phyloP scores from a whole-genome alignment of 139 green algal species.

The Coelastrella sp. region DNA sequence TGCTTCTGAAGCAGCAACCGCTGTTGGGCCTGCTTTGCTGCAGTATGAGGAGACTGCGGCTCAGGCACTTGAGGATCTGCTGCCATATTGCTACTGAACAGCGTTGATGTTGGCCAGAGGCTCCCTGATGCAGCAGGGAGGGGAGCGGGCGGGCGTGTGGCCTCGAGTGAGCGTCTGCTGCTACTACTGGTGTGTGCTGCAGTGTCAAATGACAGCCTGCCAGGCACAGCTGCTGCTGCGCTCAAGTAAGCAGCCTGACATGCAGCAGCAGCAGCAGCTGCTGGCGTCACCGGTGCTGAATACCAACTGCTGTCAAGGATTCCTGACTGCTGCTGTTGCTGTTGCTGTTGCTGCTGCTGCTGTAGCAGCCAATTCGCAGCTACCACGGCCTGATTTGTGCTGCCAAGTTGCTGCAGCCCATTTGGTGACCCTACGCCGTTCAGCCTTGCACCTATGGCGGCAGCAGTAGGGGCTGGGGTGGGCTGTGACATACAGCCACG shows the following conservation, averaged over 20 bases:
- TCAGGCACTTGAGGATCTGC: constrained; percentile 15
- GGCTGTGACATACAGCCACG: too few species aligned
- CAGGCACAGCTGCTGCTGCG: background rate
- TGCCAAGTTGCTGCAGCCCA: background rate
- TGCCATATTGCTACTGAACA: background rate
- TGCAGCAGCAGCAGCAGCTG: too few species aligned
- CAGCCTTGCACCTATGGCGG: too few species aligned
- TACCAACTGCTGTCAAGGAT: too few species aligned
- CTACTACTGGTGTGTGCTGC: background rate
- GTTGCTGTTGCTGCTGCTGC: background rate
- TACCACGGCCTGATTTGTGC: too few species aligned
- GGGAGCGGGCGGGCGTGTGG: too few species aligned
- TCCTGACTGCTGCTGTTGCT: background rate
- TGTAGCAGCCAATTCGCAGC: too few species aligned
- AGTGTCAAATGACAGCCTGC: background rate
- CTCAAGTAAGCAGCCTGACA: background rate
- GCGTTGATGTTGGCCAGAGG: background rate
- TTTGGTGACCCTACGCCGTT: too few species aligned
- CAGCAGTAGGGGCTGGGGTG: too few species aligned
- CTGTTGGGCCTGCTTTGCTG: background rate
- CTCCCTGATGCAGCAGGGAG: background rate
- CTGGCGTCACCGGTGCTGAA: background rate
- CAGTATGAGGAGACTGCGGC: background rate
- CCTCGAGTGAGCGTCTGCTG: background rate
- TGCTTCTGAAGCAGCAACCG: constrained; percentile 17